Percentiles rank a stretch among this genome's conserved stretches.
Conservation (phyloP, 1,284 basidiomycete species). For the Trametes hirsuta region DNA sequence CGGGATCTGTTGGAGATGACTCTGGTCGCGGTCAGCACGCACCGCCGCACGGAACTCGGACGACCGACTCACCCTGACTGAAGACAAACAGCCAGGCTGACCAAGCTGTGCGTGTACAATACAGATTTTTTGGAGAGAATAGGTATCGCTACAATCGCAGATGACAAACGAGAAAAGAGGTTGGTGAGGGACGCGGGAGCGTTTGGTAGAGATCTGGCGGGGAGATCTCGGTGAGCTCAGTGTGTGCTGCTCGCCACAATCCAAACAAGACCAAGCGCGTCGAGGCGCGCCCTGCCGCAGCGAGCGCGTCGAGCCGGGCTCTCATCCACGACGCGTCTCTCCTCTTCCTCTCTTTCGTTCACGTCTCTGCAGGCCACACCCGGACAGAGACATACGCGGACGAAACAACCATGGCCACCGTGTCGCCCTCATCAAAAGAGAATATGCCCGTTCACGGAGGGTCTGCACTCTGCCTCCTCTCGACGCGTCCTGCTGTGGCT, state of each 20-base stretch:
- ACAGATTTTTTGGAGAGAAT: not conserved
- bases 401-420: constrained; percentile 17
- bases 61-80: constrained; percentile 15
- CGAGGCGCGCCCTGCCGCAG: constrained; percentile 18
- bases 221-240: constrained; percentile 10
- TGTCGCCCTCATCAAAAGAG: constrained; percentile 31
- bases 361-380: not conserved
- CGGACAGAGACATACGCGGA: not conserved
- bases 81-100: not conserved
- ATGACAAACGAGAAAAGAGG: not conserved
- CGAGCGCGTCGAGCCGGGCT: not conserved
- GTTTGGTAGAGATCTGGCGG: not conserved
- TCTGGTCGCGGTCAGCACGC: constrained; percentile 10
- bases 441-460: constrained; percentile 34
- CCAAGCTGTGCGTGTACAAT: not conserved
- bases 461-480: constrained; percentile 8
- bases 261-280: constrained; percentile 36
- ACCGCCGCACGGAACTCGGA: constrained; percentile 13
- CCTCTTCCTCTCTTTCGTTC: not conserved
- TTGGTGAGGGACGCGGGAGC: not conserved
- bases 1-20: constrained; percentile 3
- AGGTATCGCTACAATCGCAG: not conserved
- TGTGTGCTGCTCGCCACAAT: constrained; percentile 15
- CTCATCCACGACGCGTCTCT: constrained; percentile 14
- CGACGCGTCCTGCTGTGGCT: not conserved